Conservation (phyloP, 192 early-diverging fungal species). For the Oehlia diaphana region DNA sequence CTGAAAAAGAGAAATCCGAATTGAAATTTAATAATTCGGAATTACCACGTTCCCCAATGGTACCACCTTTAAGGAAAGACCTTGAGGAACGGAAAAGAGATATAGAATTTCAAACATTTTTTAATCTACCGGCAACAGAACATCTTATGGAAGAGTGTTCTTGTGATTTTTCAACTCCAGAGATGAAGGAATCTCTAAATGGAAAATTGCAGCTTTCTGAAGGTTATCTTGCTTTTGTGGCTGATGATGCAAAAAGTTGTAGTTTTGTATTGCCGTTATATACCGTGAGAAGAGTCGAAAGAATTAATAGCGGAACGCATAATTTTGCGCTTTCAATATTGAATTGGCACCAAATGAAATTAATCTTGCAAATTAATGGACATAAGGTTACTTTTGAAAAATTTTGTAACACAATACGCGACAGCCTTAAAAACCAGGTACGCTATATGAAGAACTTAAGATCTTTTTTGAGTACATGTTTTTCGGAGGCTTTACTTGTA, state of each 20-base stretch:
- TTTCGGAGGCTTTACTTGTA: conserved; percentile 75
- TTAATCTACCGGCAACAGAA: conserved; percentile 79
- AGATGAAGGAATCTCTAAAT: conserved; percentile 41
- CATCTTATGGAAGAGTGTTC: conserved; percentile 66
- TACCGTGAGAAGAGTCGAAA: conserved; percentile 90
- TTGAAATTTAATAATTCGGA: conserved; percentile 16
- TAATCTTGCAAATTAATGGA: conserved; percentile 80
- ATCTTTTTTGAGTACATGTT: conserved; percentile 72
- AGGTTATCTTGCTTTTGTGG: conserved; percentile 83
- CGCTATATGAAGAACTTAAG: conserved; percentile 78
- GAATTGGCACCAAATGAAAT: conserved; percentile 87
- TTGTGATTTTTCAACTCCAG: conserved; percentile 58
- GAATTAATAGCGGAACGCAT: conserved; percentile 64
- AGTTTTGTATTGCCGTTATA: conserved; percentile 83
- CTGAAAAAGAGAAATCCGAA: conserved; percentile 12
- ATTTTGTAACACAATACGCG: conserved; percentile 78
- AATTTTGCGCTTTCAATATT: conserved; percentile 79
- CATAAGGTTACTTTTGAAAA: conserved; percentile 67
- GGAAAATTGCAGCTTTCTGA: conserved; percentile 87
- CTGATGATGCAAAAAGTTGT: conserved; percentile 66
- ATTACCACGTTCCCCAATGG: conserved; percentile 38
- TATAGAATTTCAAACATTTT: conserved; percentile 68
- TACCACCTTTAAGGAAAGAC: conserved; percentile 55
- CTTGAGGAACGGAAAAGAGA: conserved; percentile 80
- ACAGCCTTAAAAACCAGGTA: conserved; percentile 71